Conservation (phyloP, 108 stramenopile genomes). For the Bacterosira constricta region DNA sequence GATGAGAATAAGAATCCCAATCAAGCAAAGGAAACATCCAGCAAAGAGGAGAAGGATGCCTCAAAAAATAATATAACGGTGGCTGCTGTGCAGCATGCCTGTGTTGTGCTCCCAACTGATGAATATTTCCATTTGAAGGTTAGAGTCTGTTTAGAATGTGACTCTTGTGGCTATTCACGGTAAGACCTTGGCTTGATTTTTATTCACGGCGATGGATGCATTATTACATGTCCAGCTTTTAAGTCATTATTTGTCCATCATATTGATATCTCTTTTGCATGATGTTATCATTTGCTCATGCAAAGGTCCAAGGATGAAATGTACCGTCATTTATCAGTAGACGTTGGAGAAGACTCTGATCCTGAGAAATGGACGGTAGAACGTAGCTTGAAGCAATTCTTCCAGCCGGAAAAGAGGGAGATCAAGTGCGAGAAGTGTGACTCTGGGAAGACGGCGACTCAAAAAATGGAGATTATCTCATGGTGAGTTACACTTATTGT, state of each 20-base stretch:
- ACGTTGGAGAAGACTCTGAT: conserved; percentile 51
- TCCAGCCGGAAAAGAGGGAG: conserved; percentile 76
- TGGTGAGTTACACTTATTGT: conserved; percentile 29
- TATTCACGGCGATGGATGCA: no score
- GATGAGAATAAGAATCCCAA: conserved; percentile 15
- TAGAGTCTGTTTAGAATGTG: conserved; percentile 70
- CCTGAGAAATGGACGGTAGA: conserved; percentile 52
- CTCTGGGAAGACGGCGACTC: conserved; percentile 59
- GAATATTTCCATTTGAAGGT: conserved; percentile 76
- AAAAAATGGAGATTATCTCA: conserved; percentile 65
- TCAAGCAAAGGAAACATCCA: neutral
- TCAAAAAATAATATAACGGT: conserved; percentile 1
- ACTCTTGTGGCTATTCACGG: conserved; percentile 70
- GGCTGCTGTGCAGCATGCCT: neutral
- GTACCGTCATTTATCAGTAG: conserved; percentile 76
- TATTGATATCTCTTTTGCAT: neutral
- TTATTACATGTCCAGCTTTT: neutral
- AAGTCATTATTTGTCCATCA: neutral
- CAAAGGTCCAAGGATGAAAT: conserved; percentile 73
- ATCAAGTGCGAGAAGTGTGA: conserved; percentile 88
- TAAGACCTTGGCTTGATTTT: no score
- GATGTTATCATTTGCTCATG: neutral
- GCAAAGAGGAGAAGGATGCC: neutral
- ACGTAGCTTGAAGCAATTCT: conserved; percentile 64
- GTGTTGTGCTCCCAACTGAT: conserved; percentile 52